Evolutionary conservation across 306 rosid genomes (phyloP).

Genomic region (Vigna radiata): DNA sequence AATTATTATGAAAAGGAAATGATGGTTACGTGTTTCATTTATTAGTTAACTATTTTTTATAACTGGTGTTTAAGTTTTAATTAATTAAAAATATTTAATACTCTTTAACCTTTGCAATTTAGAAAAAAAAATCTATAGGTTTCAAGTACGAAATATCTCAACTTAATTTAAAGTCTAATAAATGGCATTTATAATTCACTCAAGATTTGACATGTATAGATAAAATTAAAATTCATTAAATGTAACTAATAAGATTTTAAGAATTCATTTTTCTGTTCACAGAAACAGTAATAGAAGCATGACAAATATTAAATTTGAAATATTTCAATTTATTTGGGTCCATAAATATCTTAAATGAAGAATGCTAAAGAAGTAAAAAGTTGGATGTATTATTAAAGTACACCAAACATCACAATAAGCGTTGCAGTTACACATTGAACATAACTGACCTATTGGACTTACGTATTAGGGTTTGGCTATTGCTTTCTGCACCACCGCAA

Average conservation of each 20-base stretch:
- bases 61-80: too few relatives aligned
- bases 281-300: background rate
- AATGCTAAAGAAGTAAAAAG: background rate
- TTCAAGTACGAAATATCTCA: background rate
- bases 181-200: background rate
- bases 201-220: background rate
- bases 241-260: background rate
- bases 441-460: background rate
- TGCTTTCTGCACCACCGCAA: too few relatives aligned
- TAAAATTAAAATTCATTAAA: conserved; percentile 2
- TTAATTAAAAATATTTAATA: background rate
- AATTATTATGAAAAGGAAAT: too few relatives aligned
- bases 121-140: background rate
- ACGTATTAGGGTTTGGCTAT: too few relatives aligned
- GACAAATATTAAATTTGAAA: conserved; percentile 2
- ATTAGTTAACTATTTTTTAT: background rate
- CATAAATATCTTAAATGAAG: conserved; percentile 12
- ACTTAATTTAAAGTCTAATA: background rate
- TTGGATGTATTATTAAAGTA: background rate
- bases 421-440: background rate
- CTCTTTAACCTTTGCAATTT: background rate
- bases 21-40: background rate
- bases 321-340: background rate
- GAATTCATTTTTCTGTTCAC: background rate
- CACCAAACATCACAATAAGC: background rate